These are phyloP conservation scores for Talaromyces wortmannii DNA, from an alignment of 495 filamentous ascomycete genomes.

Conservation along the genomic window DNA sequence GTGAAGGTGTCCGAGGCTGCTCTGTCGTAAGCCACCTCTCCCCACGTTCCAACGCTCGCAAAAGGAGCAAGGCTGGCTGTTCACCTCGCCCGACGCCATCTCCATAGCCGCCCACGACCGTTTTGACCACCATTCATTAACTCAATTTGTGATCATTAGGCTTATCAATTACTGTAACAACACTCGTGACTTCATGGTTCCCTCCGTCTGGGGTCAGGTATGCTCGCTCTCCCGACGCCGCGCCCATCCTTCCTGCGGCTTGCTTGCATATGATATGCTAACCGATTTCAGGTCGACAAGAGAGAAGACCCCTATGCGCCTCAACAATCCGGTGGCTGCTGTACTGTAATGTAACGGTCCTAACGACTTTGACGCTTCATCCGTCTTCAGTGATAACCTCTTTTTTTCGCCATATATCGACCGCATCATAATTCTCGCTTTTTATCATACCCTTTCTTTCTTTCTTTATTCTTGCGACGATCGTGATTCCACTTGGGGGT, in stretches of 20 bases:
- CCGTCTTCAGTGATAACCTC: neutral
- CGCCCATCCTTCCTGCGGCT: neutral
- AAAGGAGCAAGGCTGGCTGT: too few relatives aligned
- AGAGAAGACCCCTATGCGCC: constrained; percentile 95
- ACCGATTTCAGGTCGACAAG: constrained; percentile 60
- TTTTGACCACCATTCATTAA: neutral
- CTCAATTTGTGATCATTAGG: constrained; percentile 34
- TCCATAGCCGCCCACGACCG: neutral
- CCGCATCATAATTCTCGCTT: neutral
- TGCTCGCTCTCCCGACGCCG: constrained; percentile 15
- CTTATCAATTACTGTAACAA: constrained; percentile 94
- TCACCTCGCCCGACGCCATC: neutral
- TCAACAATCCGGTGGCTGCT: constrained; percentile 84
- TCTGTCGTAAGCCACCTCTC: constrained; percentile 62
- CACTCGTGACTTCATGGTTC: constrained; percentile 98
- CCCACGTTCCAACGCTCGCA: neutral
- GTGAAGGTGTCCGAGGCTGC: constrained; percentile 94
- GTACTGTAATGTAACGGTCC: constrained; percentile 76
- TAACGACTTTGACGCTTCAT: constrained; percentile 6
- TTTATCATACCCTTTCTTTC: neutral
- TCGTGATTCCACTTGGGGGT: neutral
- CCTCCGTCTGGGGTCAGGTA: constrained; percentile 91
- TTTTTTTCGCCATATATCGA: neutral
- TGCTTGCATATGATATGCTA: neutral
- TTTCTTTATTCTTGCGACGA: neutral